These are phyloP conservation scores for Euphorbia lathyris DNA, from an alignment of 345 rosid genomes.

Conservation along the genomic window DNA sequence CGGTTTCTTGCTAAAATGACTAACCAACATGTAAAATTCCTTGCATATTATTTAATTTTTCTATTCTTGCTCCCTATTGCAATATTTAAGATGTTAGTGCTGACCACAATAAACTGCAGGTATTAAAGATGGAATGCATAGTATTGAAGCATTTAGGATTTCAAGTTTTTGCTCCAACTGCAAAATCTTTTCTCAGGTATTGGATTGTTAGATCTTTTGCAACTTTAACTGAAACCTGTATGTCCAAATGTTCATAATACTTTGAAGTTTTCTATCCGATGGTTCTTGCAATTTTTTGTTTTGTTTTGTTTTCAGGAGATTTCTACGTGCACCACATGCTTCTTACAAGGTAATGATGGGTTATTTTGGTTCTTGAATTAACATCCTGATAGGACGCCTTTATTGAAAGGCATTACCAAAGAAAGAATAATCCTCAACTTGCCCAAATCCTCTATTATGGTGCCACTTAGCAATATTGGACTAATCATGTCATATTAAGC, in stretches of 20 bases:
- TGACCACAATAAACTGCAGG: conserved; percentile 41
- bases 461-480: too few species aligned
- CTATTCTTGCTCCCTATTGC: background rate
- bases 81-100: conserved; percentile 3
- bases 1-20: background rate
- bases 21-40: background rate
- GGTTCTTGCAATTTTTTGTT: background rate
- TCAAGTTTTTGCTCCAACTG: conserved; percentile 62
- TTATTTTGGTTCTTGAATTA: background rate
- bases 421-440: too few species aligned
- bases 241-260: conserved; percentile 13
- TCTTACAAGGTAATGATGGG: conserved; percentile 47
- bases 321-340: conserved; percentile 81
- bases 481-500: too few species aligned
- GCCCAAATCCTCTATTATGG: too few species aligned
- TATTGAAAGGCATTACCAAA: too few species aligned
- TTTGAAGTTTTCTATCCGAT: background rate
- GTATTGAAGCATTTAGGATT: conserved; percentile 69
- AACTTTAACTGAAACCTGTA: background rate
- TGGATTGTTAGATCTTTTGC: conserved; percentile 1
- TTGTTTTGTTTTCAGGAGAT: conserved; percentile 57
- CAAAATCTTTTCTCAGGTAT: conserved; percentile 89
- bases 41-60: background rate
- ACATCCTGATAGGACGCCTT: too few species aligned
- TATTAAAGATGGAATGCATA: conserved; percentile 63